A percentile compares a stretch with the other conserved stretches of the same genome.
These are phyloP conservation scores for Excoecaria agallocha DNA, from an alignment of 345 rosid species.

Conservation along the genomic window DNA sequence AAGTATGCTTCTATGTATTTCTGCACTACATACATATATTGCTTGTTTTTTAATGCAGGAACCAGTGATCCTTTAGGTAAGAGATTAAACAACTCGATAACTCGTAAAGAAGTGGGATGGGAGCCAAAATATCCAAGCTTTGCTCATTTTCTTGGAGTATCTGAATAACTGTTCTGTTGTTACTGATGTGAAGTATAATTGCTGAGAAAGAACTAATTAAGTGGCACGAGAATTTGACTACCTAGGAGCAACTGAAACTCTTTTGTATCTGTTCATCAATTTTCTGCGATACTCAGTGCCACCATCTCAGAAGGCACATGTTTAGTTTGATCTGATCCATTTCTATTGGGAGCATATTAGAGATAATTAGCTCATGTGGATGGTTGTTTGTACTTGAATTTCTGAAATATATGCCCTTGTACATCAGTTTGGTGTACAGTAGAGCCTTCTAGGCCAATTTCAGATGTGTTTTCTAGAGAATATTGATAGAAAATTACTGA, in stretches of 20 bases:
- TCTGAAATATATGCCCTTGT: background rate
- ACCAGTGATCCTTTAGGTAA: slow-evolving; percentile 79
- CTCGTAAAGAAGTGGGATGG: slow-evolving; percentile 79
- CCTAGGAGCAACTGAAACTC: no score
- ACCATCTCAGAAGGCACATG: no score
- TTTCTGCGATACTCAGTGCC: background rate
- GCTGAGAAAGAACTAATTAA: background rate
- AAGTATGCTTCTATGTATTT: background rate
- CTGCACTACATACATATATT: no score
- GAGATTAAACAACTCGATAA: slow-evolving; percentile 72
- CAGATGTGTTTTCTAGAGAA: background rate
- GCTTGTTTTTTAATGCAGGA: slow-evolving; percentile 45
- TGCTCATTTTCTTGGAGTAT: slow-evolving; percentile 63
- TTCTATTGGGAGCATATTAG: background rate
- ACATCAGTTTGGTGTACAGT: background rate
- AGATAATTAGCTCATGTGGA: background rate
- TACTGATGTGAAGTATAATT: background rate
- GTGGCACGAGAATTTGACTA: background rate
- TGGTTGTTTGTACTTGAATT: background rate
- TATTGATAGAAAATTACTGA: background rate
- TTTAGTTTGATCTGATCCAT: no score
- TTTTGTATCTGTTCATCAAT: background rate
- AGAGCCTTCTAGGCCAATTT: background rate
- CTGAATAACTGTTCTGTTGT: background rate
- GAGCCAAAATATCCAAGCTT: slow-evolving; percentile 86